Percentiles rank a stretch among this genome's conserved stretches.
Conservation (phyloP, 371 early-diverging fungal genomes). For the Mucor irregularis region DNA sequence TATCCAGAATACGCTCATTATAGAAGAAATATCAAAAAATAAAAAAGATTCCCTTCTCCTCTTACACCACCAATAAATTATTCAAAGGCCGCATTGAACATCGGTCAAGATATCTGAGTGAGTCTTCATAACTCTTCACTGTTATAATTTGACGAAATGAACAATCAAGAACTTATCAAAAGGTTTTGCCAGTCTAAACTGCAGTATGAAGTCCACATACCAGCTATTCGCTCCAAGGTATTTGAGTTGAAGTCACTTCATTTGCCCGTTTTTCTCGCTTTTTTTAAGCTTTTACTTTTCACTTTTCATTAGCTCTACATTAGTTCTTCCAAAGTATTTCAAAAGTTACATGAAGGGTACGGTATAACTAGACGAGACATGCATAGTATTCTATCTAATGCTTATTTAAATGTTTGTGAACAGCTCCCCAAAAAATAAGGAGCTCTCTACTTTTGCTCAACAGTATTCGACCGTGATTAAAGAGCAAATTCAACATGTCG, state of each 20-base stretch:
- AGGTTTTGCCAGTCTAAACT: neutral
- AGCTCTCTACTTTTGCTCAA: neutral
- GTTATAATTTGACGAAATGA: too few relatives aligned
- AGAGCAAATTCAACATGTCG: conserved; percentile 9
- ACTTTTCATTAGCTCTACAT: conserved; percentile 3
- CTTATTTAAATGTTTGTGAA: too few relatives aligned
- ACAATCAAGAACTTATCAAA: neutral
- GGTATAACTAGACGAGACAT: neutral
- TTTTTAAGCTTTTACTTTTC: neutral
- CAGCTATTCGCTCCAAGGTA: neutral
- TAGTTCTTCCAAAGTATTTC: neutral
- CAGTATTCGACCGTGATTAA: conserved; percentile 3
- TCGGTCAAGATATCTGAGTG: too few relatives aligned
- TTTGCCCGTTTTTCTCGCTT: neutral
- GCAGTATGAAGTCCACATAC: neutral
- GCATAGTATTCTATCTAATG: neutral
- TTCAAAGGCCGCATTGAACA: too few relatives aligned
- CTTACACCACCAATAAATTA: too few relatives aligned
- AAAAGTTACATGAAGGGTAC: conserved; percentile 10
- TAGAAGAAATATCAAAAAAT: too few relatives aligned
- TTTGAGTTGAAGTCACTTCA: neutral
- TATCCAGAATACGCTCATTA: too few relatives aligned
- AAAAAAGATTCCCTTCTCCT: too few relatives aligned
- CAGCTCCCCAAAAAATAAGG: too few relatives aligned
- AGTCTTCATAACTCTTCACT: too few relatives aligned